A percentile compares a stretch with the other conserved stretches of the same genome.
Conservation (phyloP, 768 basidiomycete species). For the Galerina marginata region DNA sequence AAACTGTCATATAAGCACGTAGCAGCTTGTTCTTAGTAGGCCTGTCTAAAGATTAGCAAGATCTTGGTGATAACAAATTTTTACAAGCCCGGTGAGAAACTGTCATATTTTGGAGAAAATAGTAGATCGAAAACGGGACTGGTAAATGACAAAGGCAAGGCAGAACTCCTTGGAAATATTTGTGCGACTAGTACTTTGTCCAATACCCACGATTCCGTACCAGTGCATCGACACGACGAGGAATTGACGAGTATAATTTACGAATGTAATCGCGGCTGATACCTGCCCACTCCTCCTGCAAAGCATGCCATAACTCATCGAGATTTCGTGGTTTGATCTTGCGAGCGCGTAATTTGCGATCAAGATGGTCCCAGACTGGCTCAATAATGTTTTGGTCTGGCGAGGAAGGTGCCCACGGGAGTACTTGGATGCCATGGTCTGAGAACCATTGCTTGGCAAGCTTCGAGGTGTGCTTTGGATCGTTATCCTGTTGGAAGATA, state of each 20-base stretch:
- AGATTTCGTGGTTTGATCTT: background rate
- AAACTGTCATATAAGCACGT: too few species aligned
- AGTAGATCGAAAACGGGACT: too few species aligned
- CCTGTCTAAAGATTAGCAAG: too few species aligned
- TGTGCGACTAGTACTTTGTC: background rate
- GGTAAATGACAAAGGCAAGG: too few species aligned
- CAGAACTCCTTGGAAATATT: too few species aligned
- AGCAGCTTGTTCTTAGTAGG: too few species aligned
- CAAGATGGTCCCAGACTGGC: background rate
- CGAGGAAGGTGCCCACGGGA: background rate
- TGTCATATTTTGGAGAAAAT: too few species aligned
- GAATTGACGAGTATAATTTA: background rate
- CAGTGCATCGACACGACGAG: background rate
- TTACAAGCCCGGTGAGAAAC: too few species aligned
- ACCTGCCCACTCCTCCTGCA: slow-evolving; percentile 1
- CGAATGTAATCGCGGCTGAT: background rate
- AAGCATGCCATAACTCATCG: background rate
- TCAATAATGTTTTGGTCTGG: background rate
- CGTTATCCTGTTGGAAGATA: background rate
- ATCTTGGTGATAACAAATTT: too few species aligned
- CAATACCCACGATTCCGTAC: background rate
- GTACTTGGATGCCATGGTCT: background rate
- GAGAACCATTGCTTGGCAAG: background rate
- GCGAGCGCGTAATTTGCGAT: background rate
- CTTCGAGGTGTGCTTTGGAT: background rate